A percentile compares a stretch with the other conserved stretches of the same genome.
These are phyloP conservation scores for Penicillium egyptiacum DNA, from an alignment of 495 filamentous ascomycete species.

Conservation along the genomic window DNA sequence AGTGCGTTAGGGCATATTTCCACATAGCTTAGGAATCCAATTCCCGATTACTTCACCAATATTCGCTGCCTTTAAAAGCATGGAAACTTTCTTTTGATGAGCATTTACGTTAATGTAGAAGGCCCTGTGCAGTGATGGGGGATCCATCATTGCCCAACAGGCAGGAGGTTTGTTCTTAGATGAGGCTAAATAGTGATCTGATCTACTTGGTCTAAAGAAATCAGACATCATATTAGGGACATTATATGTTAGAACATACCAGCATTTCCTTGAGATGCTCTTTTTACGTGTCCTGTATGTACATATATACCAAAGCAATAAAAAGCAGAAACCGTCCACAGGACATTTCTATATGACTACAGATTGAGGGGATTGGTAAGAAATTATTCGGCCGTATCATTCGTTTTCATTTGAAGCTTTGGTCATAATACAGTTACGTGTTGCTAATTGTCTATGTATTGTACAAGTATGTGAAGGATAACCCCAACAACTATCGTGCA, in stretches of 20 bases:
- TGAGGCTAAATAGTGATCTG: no score
- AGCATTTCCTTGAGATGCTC: no score
- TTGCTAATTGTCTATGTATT: neutral
- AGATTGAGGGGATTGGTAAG: neutral
- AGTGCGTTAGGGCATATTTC: neutral
- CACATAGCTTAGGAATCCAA: neutral
- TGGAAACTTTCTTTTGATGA: neutral
- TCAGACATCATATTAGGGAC: no score
- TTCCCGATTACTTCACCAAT: neutral
- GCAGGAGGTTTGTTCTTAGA: neutral
- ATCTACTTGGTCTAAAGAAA: no score
- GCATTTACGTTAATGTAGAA: neutral
- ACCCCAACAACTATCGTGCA: conserved; percentile 13
- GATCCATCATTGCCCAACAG: neutral
- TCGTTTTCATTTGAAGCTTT: neutral
- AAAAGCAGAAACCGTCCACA: no score
- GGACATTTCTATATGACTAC: no score
- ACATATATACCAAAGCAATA: no score
- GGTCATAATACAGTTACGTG: neutral
- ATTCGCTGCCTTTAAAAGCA: neutral
- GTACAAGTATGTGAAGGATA: neutral
- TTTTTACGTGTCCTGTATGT: no score
- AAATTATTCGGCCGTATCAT: neutral
- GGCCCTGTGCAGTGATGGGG: no score
- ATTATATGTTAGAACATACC: no score